Evolutionary conservation across 164 flowering plant species (phyloP), one percentile per base, ranked within the genome.

Genomic region (Tinospora cordifolia): DNA sequence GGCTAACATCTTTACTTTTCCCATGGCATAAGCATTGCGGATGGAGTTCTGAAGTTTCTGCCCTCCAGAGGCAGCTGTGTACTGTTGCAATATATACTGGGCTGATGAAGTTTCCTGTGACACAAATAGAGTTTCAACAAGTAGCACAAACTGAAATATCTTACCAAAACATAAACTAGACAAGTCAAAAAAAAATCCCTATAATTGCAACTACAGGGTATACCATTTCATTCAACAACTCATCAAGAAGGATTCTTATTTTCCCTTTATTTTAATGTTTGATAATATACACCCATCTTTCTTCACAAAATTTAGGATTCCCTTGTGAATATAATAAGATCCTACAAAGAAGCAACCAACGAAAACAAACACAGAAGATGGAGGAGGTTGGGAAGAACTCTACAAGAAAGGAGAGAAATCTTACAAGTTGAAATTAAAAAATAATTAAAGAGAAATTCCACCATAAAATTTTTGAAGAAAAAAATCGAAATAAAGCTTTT

Each of bases 61-160:
- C 25, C 91, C 88, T 27, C 91, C 91, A 1, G 84, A 80, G 9
- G 88, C 90, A 25, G 90, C 90, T 3, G 78, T 77, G 62, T 84
- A 87, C 70, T 87, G 91, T 79, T 87, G 88, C 79, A 87, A 67
- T 79, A 87, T 87, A 76, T 87, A 85, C 66, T 86, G 84, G 15
- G 87, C 88, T 36, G 87, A 84, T 1, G 88, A 85, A 38, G 88
- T 76, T 71, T 85, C 88, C 88, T 85, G 75, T 72, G 75, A 69
- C 63, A 71, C 24, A 17, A 24, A 21, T 83, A 74, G 60, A 54
- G n/a, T 54, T 21, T 54, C 7, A 54, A 15, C 60, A 54, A 54
- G 19, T 51, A 51, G n/a, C 47, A 51, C 19, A 51, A 54, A n/a
- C 21, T 3, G 60, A 54, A 21, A 54, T n/a, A 54, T n/a, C 60